These are phyloP conservation scores for Scheffersomyces segobiensis DNA, from an alignment of 1,139 yeast genomes.

Conservation along the genomic window DNA sequence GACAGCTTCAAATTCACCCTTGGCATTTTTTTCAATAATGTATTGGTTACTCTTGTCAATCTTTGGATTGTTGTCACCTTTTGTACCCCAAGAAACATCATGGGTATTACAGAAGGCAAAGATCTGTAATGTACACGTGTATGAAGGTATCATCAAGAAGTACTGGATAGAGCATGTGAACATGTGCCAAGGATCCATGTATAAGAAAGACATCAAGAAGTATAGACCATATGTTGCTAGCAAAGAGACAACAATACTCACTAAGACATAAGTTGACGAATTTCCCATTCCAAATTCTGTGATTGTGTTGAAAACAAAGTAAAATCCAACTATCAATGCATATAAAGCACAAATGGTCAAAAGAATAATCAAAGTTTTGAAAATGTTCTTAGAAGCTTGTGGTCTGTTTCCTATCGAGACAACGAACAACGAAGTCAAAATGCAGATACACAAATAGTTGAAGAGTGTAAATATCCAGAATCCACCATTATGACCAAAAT, in stretches of 20 bases:
- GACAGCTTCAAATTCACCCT: conserved; percentile 81
- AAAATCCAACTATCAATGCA: conserved; percentile 79
- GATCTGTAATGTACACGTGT: conserved; percentile 86
- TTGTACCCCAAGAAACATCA: conserved; percentile 97
- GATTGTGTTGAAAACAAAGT: conserved; percentile 66
- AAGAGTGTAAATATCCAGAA: conserved; percentile 79
- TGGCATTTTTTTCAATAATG: conserved; percentile 47
- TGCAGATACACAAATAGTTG: conserved; percentile 80
- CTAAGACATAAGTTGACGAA: conserved; percentile 54
- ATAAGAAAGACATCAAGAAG: conserved; percentile 71
- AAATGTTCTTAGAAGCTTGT: conserved; percentile 75
- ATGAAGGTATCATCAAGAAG: conserved; percentile 85
- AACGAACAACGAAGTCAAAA: conserved; percentile 79
- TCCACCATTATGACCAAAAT: conserved; percentile 68
- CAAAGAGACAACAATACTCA: conserved; percentile 80
- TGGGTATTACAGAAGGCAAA: conserved; percentile 95
- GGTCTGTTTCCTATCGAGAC: conserved; percentile 96
- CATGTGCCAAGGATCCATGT: conserved; percentile 95
- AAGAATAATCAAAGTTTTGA: conserved; percentile 67
- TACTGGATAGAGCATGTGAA: conserved; percentile 82
- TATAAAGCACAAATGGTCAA: conserved; percentile 79
- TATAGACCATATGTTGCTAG: conserved; percentile 93
- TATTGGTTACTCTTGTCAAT: conserved; percentile 49
- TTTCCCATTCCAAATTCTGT: conserved; percentile 33
- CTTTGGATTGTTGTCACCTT: conserved; percentile 80